Base-by-base conservation (phyloP, 1,284 basidiomycete genomes). In the Farysia itapuensis region DNA sequence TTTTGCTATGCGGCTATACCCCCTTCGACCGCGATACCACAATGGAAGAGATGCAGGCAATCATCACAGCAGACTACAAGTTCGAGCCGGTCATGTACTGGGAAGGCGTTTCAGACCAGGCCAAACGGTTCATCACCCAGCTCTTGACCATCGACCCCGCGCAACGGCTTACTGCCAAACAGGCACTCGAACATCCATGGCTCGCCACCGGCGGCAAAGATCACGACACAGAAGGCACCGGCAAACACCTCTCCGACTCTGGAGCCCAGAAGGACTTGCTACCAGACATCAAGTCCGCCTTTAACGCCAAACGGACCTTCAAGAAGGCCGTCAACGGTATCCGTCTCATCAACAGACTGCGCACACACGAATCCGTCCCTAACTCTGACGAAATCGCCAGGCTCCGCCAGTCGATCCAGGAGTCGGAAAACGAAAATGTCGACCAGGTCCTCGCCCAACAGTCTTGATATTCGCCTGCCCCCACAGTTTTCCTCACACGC, bases 31-130 rank as follows among this genome's bases (percentile, higher is more conserved):
- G 70, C 23, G 69, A 75, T 21, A 69, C 72, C 12, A 72, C 69
- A 16, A 68, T 65, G 48, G 70, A 75, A 36, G 74, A 75, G 47
- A 73, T 75, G 64, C 70, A 75, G 41, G 70, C 70, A 20, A 75
- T 75, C 59, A 64, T 75, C 47, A 57, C 64, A 14, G 73, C 64
- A 19, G 70, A 75, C 38, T 75, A 72, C 43, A 49, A 59, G 13
- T 75, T 74, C 44, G 72, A 72, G 45, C 73, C 73, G 2, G 49
- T 41, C 3, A 59, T 67, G 19, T 75, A 75, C 35, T 75, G 73
- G 73, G 35, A 48, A 29, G 70, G 66, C 28, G 73, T 75, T 4
- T 66, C 60, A 14, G 46, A 70, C 21, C 31, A 57, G 28, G 73
- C 73, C 15, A 61, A 70, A 21, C 59, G 73, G 39, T 75, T 75